Conservation (phyloP, 495 filamentous ascomycete species). For the Diplogelasinospora grovesii region DNA sequence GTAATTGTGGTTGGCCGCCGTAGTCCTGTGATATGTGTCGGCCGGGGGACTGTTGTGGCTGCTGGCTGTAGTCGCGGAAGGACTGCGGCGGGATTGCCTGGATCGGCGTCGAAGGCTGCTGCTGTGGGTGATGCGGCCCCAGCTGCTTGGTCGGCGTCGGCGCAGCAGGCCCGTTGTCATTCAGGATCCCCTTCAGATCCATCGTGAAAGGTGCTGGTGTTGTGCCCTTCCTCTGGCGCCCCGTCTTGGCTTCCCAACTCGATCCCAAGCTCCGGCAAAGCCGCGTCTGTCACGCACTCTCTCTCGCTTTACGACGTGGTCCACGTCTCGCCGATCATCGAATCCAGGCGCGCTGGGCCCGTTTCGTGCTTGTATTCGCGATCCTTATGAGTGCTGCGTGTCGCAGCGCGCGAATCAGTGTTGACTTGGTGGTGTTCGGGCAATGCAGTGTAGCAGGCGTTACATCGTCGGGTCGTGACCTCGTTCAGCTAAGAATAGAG, state of each 20-base stretch:
- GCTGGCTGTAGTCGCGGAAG: constrained; percentile 42
- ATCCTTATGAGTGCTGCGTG: background rate
- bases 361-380: background rate
- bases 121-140: constrained; percentile 16
- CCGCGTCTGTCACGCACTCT: constrained; percentile 4
- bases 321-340: constrained; percentile 12
- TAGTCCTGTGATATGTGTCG: constrained; percentile 36
- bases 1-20: constrained; percentile 26
- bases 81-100: constrained; percentile 35
- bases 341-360: background rate
- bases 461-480: constrained; percentile 20
- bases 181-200: constrained; percentile 53
- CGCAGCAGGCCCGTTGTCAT: constrained; percentile 29
- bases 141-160: constrained; percentile 19
- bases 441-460: constrained; percentile 10
- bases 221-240: background rate
- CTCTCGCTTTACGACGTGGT: constrained; percentile 6
- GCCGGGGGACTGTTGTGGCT: constrained; percentile 37
- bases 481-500: constrained; percentile 10
- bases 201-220: constrained; percentile 28
- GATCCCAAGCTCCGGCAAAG: constrained; percentile 5
- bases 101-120: constrained; percentile 36
- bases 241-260: background rate
- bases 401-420: background rate
- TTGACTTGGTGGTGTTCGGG: background rate